Conservation (phyloP, 1,284 basidiomycete species). For the Bondarzewia mesenterica region DNA sequence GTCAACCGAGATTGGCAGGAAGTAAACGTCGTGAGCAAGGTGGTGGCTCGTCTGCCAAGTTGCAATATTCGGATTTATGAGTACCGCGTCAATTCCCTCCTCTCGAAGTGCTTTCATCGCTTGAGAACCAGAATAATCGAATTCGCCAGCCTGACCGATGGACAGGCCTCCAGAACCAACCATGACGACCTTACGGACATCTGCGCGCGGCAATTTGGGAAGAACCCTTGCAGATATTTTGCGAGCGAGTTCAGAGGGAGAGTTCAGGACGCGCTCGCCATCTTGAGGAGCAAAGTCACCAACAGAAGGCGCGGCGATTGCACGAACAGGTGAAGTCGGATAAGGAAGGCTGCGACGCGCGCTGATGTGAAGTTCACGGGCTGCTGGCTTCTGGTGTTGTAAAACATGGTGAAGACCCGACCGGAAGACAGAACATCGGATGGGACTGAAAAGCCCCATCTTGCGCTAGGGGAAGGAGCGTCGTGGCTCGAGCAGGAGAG, state of each 20-base stretch:
- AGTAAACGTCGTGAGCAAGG: constrained; percentile 95
- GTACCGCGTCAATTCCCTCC: constrained; percentile 90
- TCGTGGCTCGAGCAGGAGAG: too few relatives aligned
- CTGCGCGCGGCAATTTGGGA: constrained; percentile 76
- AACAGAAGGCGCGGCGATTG: constrained; percentile 13
- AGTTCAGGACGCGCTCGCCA: constrained; percentile 80
- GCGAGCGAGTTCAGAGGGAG: constrained; percentile 87
- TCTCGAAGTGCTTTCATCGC: constrained; percentile 97
- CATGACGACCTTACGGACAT: constrained; percentile 94
- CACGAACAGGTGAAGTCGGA: constrained; percentile 11
- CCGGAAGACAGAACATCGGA: background rate
- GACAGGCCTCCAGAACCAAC: constrained; percentile 95
- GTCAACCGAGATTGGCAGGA: constrained; percentile 93
- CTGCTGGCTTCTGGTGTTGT: background rate
- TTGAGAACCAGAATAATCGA: constrained; percentile 98
- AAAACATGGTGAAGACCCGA: background rate
- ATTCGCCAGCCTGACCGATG: constrained; percentile 99
- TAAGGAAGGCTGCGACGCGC: constrained; percentile 2
- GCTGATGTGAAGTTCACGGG: constrained; percentile 7
- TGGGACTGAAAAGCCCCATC: constrained; percentile 6
- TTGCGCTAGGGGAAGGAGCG: background rate
- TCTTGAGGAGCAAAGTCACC: constrained; percentile 29
- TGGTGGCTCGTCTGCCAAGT: constrained; percentile 98
- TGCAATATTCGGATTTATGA: constrained; percentile 97
- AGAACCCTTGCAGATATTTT: constrained; percentile 88